A percentile compares a stretch with the other conserved stretches of the same genome.
These are phyloP conservation scores for Paramecium sonneborni DNA, from an alignment of 73 alveolate species.

Conservation along the genomic window DNA sequence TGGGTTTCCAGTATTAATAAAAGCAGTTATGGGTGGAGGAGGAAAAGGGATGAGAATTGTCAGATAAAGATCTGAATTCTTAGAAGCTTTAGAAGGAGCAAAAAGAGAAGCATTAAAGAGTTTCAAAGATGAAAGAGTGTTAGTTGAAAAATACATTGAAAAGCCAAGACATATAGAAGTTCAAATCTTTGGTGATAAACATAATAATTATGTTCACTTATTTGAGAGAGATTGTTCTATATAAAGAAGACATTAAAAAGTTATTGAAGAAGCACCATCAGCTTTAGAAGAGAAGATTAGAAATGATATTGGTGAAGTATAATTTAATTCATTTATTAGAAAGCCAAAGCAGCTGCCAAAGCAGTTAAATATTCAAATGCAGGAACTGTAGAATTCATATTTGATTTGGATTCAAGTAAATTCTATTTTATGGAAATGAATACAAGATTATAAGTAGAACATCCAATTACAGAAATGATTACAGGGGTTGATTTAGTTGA, in stretches of 20 bases:
- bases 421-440: conserved; percentile 94
- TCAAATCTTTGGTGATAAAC: conserved; percentile 90
- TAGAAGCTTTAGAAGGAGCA: conserved; percentile 80
- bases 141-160: conserved; percentile 90
- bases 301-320: conserved; percentile 77
- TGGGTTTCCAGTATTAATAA: conserved; percentile 92
- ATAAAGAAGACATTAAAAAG: conserved; percentile 94
- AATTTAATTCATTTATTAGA: conserved; percentile 46
- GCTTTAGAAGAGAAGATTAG: conserved; percentile 67
- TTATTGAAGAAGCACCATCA: conserved; percentile 94
- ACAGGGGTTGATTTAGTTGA: conserved; percentile 79
- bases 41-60: conserved; percentile 95
- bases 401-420: conserved; percentile 77
- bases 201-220: conserved; percentile 91
- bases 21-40: conserved; percentile 96
- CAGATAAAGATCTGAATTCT: conserved; percentile 74
- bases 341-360: conserved; percentile 72
- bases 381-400: conserved; percentile 93
- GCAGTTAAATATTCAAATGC: conserved; percentile 92
- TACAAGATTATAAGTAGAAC: conserved; percentile 90
- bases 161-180: conserved; percentile 96
- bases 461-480: conserved; percentile 89
- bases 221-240: conserved; percentile 97
- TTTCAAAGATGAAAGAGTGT: conserved; percentile 89
- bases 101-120: conserved; percentile 82